Percentiles rank a stretch among this genome's conserved stretches.
Conservation (phyloP, 768 basidiomycete species). For the Rhizopogon vinicolor region DNA sequence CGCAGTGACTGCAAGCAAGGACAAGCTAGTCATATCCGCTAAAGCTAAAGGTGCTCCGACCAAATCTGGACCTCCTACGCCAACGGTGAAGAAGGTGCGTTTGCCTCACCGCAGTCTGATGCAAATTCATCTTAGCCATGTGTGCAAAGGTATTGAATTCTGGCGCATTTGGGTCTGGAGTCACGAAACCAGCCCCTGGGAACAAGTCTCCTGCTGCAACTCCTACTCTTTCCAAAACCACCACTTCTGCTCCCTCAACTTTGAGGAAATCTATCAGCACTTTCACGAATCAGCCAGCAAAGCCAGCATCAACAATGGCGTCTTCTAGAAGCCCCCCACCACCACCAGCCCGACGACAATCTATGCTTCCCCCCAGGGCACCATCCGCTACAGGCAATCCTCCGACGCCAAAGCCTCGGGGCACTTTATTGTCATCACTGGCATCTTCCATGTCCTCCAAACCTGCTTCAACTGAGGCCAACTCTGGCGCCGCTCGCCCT, state of each 20-base stretch:
- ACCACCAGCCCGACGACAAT: conserved; percentile 27
- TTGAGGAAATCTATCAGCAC: conserved; percentile 24
- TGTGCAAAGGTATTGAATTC: conserved; percentile 53
- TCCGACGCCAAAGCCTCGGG: conserved; percentile 33
- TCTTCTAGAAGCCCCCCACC: conserved; percentile 27
- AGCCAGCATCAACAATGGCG: conserved; percentile 24
- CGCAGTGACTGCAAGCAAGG: conserved; percentile 19
- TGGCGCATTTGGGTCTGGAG: conserved; percentile 60
- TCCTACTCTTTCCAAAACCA: conserved; percentile 26
- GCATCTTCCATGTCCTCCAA: conserved; percentile 18
- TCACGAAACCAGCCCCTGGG: conserved; percentile 39
- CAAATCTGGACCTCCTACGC: conserved; percentile 49
- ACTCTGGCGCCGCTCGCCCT: conserved; percentile 42
- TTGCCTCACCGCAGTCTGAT: conserved; percentile 9
- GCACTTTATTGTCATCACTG: conserved; percentile 24
- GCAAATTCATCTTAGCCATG: conserved; percentile 23
- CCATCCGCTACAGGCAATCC: conserved; percentile 34
- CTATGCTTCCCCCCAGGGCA: conserved; percentile 30
- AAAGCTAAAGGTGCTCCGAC: conserved; percentile 40
- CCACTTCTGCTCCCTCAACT: conserved; percentile 20
- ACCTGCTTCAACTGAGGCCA: conserved; percentile 14
- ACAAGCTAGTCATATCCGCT: conserved; percentile 33
- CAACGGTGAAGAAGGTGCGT: conserved; percentile 67
- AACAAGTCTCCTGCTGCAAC: conserved; percentile 36
- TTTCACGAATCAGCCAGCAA: conserved; percentile 26